Conservation (phyloP, 1,284 basidiomycete genomes). For the Paramarasmius palmivorus region DNA sequence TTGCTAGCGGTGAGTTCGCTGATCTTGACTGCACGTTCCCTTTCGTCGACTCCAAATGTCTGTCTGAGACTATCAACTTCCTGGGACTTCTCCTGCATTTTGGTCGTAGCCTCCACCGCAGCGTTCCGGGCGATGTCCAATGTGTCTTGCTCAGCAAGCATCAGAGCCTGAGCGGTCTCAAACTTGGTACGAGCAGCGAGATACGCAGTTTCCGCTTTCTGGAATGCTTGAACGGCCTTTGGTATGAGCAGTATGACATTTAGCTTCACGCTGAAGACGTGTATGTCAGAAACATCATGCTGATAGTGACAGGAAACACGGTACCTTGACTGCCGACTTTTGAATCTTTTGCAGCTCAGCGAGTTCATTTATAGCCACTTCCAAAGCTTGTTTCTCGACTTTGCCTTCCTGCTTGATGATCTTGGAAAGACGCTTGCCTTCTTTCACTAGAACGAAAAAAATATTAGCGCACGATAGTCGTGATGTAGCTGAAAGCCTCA, state of each 20-base stretch:
- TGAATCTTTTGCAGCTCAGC: constrained; percentile 53
- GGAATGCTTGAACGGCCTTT: constrained; percentile 42
- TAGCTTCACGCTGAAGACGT: constrained; percentile 45
- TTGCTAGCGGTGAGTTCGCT: constrained; percentile 28
- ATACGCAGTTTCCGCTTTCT: constrained; percentile 49
- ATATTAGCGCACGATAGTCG: neutral
- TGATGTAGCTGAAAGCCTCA: constrained; percentile 25
- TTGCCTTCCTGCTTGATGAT: constrained; percentile 55
- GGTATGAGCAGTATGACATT: constrained; percentile 42
- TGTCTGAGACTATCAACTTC: constrained; percentile 52
- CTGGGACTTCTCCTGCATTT: constrained; percentile 50
- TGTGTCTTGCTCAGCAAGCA: constrained; percentile 42
- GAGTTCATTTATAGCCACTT: constrained; percentile 50
- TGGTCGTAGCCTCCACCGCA: constrained; percentile 47
- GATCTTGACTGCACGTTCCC: constrained; percentile 47
- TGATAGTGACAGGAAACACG: constrained; percentile 7
- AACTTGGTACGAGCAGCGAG: constrained; percentile 46
- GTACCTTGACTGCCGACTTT: constrained; percentile 50
- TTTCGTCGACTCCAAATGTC: constrained; percentile 53
- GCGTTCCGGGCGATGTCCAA: constrained; percentile 45
- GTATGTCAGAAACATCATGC: neutral
- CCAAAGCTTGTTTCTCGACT: constrained; percentile 48
- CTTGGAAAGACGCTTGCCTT: constrained; percentile 48
- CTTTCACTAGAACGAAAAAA: constrained; percentile 37
- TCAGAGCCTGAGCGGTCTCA: constrained; percentile 44